These are phyloP conservation scores for Begonia masoniana DNA, from an alignment of 306 rosid species.

Conservation along the genomic window DNA sequence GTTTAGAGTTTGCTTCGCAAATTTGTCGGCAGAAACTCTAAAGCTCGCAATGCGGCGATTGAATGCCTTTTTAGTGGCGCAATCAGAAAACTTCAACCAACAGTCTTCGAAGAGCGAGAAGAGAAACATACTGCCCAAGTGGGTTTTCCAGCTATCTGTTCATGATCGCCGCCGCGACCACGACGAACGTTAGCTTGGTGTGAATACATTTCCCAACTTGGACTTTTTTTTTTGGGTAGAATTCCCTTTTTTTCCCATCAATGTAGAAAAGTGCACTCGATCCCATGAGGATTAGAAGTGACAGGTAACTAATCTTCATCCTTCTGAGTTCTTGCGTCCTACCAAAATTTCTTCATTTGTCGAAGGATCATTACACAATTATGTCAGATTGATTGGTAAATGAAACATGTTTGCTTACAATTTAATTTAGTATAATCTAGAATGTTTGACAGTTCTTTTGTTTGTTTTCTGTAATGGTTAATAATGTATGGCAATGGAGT, in stretches of 20 bases:
- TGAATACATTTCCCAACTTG: slow-evolving; percentile 5
- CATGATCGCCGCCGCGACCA: slow-evolving; percentile 8
- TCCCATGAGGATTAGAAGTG: slow-evolving; percentile 15
- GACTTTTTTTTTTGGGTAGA: neutral
- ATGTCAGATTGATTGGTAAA: no score
- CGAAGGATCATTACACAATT: neutral
- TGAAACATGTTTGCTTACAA: neutral
- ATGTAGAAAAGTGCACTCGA: slow-evolving; percentile 16
- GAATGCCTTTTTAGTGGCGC: slow-evolving; percentile 2
- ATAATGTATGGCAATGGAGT: slow-evolving; percentile 2
- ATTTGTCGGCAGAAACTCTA: slow-evolving; percentile 47
- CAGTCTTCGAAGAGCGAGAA: slow-evolving; percentile 7
- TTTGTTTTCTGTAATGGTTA: neutral
- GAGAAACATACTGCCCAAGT: slow-evolving; percentile 10
- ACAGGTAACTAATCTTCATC: slow-evolving; percentile 2
- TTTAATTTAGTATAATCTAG: neutral
- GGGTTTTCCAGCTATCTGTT: slow-evolving; percentile 15
- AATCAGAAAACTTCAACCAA: neutral
- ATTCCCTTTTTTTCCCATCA: neutral
- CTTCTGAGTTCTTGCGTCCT: neutral
- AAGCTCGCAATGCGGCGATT: slow-evolving; percentile 8
- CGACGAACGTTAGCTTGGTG: slow-evolving; percentile 15
- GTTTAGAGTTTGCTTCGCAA: slow-evolving; percentile 84
- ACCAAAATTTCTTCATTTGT: neutral
- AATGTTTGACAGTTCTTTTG: neutral